Evolutionary conservation across 1,284 basidiomycete genomes (phyloP).

Genomic region (Phlebopus sp.): DNA sequence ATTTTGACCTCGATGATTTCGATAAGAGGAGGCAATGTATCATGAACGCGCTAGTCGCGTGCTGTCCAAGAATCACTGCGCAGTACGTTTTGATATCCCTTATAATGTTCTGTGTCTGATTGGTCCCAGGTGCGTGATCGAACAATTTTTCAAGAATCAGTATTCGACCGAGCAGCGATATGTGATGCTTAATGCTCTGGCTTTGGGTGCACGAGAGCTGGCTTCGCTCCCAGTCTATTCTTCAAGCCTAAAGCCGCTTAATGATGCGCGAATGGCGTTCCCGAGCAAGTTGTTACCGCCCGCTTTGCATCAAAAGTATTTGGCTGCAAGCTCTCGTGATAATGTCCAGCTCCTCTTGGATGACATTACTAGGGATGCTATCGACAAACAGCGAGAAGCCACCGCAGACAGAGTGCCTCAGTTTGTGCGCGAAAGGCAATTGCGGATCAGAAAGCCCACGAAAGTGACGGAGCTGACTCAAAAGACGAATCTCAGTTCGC

Average conservation of each 20-base stretch:
- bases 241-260: slow-evolving; percentile 33
- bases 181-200: slow-evolving; percentile 82
- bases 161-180: slow-evolving; percentile 86
- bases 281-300: slow-evolving; percentile 79
- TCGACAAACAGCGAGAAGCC: slow-evolving; percentile 53
- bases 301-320: slow-evolving; percentile 66
- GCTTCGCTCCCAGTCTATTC: slow-evolving; percentile 63
- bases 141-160: slow-evolving; percentile 91
- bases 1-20: slow-evolving; percentile 79
- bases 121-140: slow-evolving; percentile 67
- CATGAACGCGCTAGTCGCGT: slow-evolving; percentile 77
- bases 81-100: slow-evolving; percentile 56
- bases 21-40: slow-evolving; percentile 75
- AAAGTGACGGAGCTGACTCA: slow-evolving; percentile 45
- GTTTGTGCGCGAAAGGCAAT: slow-evolving; percentile 68
- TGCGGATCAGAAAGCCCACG: slow-evolving; percentile 58
- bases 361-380: slow-evolving; percentile 54
- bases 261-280: slow-evolving; percentile 49
- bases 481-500: background rate
- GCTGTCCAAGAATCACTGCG: slow-evolving; percentile 72
- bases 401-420: slow-evolving; percentile 53
- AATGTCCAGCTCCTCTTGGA: slow-evolving; percentile 53
- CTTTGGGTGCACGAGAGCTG: slow-evolving; percentile 82
- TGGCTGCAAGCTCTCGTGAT: slow-evolving; percentile 39
- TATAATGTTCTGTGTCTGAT: background rate